phyloP scores from a whole-genome alignment of 305 asterid species.

The Striga hermonthica region DNA sequence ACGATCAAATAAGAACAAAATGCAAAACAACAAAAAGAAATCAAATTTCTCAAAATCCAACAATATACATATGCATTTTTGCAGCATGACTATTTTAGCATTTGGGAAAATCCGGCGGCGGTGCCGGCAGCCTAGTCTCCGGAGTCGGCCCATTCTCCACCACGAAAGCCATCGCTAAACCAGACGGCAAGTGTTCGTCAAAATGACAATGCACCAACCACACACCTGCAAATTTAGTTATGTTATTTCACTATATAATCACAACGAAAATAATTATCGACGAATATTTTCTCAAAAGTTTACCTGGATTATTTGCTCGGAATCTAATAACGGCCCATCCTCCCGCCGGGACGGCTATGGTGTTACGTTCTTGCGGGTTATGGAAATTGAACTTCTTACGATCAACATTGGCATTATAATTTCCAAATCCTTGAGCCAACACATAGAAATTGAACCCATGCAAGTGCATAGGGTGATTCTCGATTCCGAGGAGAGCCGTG shows the following conservation, averaged over 20 bases:
- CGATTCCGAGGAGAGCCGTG: constrained; percentile 46
- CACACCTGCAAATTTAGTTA: constrained; percentile 38
- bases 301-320: constrained; percentile 56
- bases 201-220: constrained; percentile 72
- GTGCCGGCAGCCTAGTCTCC: constrained; percentile 49
- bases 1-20: too few species aligned
- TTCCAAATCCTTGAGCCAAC: constrained; percentile 58
- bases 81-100: too few species aligned
- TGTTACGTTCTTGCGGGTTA: constrained; percentile 67
- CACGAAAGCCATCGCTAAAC: constrained; percentile 54
- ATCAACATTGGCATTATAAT: constrained; percentile 41
- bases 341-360: constrained; percentile 59
- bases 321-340: constrained; percentile 66
- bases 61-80: too few species aligned
- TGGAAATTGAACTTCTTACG: constrained; percentile 40
- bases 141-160: constrained; percentile 44
- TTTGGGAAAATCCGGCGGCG: constrained; percentile 55
- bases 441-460: constrained; percentile 65
- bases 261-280: too few species aligned
- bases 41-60: too few species aligned
- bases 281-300: too few species aligned
- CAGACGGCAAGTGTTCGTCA: constrained; percentile 66
- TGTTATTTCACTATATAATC: too few species aligned
- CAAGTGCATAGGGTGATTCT: constrained; percentile 61
- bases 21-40: too few species aligned